Evolutionary conservation across 78 protist species (phyloP).

Genomic region (Dictyostelium citrinum): DNA sequence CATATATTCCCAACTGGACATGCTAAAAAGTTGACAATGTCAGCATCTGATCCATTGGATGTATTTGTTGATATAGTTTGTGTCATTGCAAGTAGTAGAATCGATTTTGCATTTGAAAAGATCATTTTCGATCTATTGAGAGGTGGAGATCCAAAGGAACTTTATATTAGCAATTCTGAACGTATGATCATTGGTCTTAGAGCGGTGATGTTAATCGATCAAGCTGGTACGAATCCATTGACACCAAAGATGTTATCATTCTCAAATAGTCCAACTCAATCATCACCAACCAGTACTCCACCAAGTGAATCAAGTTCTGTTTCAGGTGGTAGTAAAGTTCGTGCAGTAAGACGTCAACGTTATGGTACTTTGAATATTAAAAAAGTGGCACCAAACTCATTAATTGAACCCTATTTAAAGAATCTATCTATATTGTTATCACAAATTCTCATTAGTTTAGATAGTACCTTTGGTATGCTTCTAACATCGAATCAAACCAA

Average conservation of each 20-base stretch:
- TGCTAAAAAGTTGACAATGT: constrained; percentile 29
- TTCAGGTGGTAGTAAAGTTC: neutral
- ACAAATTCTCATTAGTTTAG: constrained; percentile 35
- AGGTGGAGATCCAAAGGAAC: constrained; percentile 71
- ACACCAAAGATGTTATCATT: constrained; percentile 67
- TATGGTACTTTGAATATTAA: constrained; percentile 61
- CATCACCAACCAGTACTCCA: neutral
- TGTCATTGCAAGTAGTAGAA: constrained; percentile 42
- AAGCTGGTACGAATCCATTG: constrained; percentile 58
- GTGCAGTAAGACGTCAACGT: constrained; percentile 61
- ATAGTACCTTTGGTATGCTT: constrained; percentile 29
- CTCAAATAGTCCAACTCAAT: neutral
- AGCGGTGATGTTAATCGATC: constrained; percentile 62
- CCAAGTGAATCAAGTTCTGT: constrained; percentile 19
- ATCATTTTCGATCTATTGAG: constrained; percentile 59
- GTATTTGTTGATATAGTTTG: constrained; percentile 58
- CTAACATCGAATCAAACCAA: constrained; percentile 50
- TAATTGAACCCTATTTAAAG: constrained; percentile 73
- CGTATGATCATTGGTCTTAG: constrained; percentile 68
- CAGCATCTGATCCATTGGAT: constrained; percentile 36
- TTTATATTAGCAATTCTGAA: constrained; percentile 54
- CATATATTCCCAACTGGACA: constrained; percentile 65
- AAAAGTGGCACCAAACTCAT: constrained; percentile 14
- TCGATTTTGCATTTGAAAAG: constrained; percentile 74
- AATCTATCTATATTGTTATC: constrained; percentile 33